Base-by-base conservation (phyloP, 805 yeast genomes). In the Starmerella potacharoeniae region DNA sequence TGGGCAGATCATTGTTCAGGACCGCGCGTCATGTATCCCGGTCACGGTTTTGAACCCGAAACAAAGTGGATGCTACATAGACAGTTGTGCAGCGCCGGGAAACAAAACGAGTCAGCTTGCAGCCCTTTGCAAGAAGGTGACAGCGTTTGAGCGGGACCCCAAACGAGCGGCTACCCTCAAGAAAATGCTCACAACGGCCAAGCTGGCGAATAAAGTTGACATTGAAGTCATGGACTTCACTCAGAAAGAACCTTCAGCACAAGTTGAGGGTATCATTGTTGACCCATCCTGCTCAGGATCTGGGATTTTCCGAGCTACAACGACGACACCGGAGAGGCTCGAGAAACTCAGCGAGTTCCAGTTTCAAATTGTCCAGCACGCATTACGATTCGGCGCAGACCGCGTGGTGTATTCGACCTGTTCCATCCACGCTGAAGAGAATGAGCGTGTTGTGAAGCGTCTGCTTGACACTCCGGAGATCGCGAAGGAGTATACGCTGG, bases 201-300 rank as follows among this genome's bases (percentile, higher is more conserved):
- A 87, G 6, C 84, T 83, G 13, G 63, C 68, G 30, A 63, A 69
- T 17, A 71, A 76, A 55, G 75, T 80, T 34, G 60, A 66, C 1
- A 68, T 78, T 31, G 68, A 69, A 17, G 73, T 74, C 31, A 73
- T 71, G 33, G 95, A 86, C 68, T 86, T 86, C 66, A 83, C 89
- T 9, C 65, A 74, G 4, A 70, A 78, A 2, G 72, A 76, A 29
- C 86, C 93, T 0, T 13, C 35, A 47, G 86, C 74, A 58, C 76
- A 78, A 16, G 84, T 88, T 5, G 82, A 87, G 0, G 96, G 95
- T 0, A 71, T 93, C 43, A 75, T 93, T 2, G 95, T 93, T 3
- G 99, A 93, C 68, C 99, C 99, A 0, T 87, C 96, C 3, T 93
- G 99, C 68, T 88, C 96, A 29, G 99, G 99, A 0, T 84, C 95